These are phyloP conservation scores for Dovyalis caffra DNA, from an alignment of 345 rosid species.

Conservation along the genomic window DNA sequence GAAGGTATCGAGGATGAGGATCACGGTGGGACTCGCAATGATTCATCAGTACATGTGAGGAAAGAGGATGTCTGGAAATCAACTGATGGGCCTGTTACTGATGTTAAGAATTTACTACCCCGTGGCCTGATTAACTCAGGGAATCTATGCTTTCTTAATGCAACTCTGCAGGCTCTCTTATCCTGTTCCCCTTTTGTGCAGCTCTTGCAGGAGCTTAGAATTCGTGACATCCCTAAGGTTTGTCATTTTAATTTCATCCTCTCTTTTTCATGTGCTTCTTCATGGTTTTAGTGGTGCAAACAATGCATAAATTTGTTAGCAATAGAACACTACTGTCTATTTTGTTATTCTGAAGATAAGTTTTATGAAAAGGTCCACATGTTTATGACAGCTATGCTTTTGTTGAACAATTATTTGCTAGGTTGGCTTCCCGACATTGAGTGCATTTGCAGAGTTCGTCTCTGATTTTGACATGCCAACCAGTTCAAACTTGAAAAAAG, in stretches of 20 bases:
- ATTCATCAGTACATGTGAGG: constrained; percentile 24
- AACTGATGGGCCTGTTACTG: constrained; percentile 34
- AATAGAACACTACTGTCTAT: not conserved
- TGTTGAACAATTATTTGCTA: constrained; percentile 24
- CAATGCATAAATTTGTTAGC: not conserved
- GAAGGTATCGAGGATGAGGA: constrained; percentile 26
- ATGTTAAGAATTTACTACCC: constrained; percentile 47
- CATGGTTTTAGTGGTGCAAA: not conserved
- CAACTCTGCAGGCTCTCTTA: constrained; percentile 85
- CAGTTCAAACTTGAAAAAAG: constrained; percentile 48
- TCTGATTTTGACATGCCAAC: constrained; percentile 55
- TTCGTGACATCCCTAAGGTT: constrained; percentile 60
- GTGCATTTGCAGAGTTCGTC: constrained; percentile 71
- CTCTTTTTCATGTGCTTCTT: not conserved
- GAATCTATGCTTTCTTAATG: constrained; percentile 86
- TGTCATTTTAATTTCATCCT: not conserved
- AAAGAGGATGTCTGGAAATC: constrained; percentile 33
- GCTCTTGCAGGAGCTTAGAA: constrained; percentile 68
- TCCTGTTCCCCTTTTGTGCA: constrained; percentile 85
- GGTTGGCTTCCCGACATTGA: constrained; percentile 75
- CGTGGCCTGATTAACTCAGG: constrained; percentile 87
- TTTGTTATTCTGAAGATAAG: not conserved
- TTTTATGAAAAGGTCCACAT: not conserved
- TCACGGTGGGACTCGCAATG: constrained; percentile 23
- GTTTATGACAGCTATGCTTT: not conserved